These are phyloP conservation scores for Talaromyces sp. DNA, from an alignment of 2,329 filamentous ascomycete species.

Conservation along the genomic window DNA sequence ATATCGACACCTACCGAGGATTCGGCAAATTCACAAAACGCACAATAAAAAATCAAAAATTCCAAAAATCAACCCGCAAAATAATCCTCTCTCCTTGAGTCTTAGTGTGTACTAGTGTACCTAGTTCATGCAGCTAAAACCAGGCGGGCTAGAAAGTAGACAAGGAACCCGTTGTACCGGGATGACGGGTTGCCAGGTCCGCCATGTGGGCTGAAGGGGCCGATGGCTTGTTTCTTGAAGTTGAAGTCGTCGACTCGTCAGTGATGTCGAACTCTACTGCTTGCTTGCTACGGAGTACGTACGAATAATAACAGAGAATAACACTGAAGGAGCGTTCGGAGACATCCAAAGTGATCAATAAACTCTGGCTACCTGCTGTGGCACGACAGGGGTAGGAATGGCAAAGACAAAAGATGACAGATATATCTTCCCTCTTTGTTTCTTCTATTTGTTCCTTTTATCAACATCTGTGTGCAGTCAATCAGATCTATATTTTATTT, in stretches of 20 bases:
- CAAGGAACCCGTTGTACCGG: conserved; percentile 25
- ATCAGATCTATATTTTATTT: neutral
- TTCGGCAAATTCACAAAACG: conserved; percentile 7
- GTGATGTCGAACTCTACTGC: neutral
- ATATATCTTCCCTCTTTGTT: neutral
- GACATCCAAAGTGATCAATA: conserved; percentile 2
- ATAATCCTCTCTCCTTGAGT: neutral
- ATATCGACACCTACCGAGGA: neutral
- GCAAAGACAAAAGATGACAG: neutral
- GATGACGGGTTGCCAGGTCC: conserved; percentile 25
- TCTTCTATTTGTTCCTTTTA: neutral
- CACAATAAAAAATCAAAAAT: neutral
- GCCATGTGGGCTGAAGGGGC: conserved; percentile 25
- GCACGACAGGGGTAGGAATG: conserved; percentile 1
- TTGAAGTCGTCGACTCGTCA: no score
- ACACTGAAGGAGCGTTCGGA: neutral
- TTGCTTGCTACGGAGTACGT: neutral
- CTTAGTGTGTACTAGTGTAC: neutral
- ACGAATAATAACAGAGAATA: neutral
- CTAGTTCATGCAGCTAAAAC: conserved; percentile 11
- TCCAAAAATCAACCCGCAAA: neutral
- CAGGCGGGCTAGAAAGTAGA: neutral
- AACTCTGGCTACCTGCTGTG: neutral
- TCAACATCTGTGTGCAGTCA: neutral
- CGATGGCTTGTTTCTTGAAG: neutral